A percentile compares a stretch with the other conserved stretches of the same genome.
Conservation (phyloP, 176 grass and related monocot genomes). For the Aegilops sharonensis region DNA sequence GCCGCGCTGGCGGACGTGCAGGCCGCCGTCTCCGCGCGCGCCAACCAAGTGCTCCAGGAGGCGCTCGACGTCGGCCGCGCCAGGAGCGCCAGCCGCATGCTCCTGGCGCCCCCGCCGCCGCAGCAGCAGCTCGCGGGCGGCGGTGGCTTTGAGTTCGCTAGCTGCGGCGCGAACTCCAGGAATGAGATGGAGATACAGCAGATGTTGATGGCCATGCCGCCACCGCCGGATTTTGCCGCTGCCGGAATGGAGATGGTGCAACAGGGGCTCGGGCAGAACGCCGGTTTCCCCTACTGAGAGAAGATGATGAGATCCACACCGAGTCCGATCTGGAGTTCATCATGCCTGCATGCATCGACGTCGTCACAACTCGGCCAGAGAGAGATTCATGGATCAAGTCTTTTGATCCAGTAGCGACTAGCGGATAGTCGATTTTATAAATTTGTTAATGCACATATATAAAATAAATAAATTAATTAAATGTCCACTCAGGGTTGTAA, state of each 20-base stretch:
- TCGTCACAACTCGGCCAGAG: not conserved
- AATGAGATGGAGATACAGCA: not conserved
- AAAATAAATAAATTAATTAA: not conserved
- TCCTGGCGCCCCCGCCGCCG: not conserved
- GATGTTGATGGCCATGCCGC: not conserved
- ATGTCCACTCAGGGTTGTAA: not conserved
- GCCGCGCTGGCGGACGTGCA: not conserved
- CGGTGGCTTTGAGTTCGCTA: not conserved
- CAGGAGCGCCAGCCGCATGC: not conserved
- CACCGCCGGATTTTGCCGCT: not conserved
- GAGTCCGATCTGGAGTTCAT: not conserved
- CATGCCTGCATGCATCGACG: not conserved
- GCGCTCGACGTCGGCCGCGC: not conserved
- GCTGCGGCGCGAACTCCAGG: not conserved
- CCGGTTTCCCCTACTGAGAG: not conserved
- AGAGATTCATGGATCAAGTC: not conserved
- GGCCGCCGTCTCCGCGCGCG: not conserved
- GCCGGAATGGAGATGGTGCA: not conserved
- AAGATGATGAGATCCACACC: not conserved
- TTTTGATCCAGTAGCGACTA: no score
- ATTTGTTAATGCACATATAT: not conserved
- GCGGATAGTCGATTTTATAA: not conserved
- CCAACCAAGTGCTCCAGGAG: conserved; percentile 11
- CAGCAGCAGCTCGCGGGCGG: not conserved
- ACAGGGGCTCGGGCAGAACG: not conserved